Percentiles rank a stretch among this genome's conserved stretches.
Evolutionary conservation across 345 rosid species (phyloP).

Genomic region (Eucalyptus caleyi): DNA sequence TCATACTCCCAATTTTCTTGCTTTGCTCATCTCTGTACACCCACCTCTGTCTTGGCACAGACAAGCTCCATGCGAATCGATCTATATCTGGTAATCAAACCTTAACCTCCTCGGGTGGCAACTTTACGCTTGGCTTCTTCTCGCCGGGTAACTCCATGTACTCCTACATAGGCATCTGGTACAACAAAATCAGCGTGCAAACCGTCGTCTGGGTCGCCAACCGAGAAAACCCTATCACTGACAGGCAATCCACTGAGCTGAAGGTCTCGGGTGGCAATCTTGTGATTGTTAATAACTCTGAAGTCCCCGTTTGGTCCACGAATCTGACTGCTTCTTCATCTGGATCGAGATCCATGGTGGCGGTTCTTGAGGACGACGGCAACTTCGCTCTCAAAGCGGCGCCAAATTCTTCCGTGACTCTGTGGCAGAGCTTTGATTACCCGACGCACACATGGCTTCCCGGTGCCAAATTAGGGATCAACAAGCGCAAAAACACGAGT

Average conservation of each 20-base stretch:
- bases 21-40: too few relatives aligned
- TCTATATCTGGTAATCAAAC: too few relatives aligned
- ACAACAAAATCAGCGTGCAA: conserved; percentile 15
- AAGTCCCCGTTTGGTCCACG: conserved; percentile 52
- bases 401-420: neutral
- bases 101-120: too few relatives aligned
- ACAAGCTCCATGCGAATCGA: too few relatives aligned
- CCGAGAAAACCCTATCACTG: conserved; percentile 37
- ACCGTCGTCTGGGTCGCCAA: conserved; percentile 77
- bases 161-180: conserved; percentile 65
- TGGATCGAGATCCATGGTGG: conserved; percentile 10
- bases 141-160: too few relatives aligned
- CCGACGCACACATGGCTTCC: conserved; percentile 75
- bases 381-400: conserved; percentile 43
- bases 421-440: conserved; percentile 76
- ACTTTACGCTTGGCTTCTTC: too few relatives aligned
- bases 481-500: conserved; percentile 18
- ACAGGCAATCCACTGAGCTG: conserved; percentile 26
- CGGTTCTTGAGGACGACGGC: conserved; percentile 43
- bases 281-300: conserved; percentile 39
- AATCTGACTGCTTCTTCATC: conserved; percentile 16
- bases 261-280: conserved; percentile 54
- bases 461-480: conserved; percentile 36
- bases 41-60: too few relatives aligned
- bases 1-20: too few relatives aligned